Base-by-base conservation (phyloP, 176 grass and related monocot genomes). In the Poa annua region DNA sequence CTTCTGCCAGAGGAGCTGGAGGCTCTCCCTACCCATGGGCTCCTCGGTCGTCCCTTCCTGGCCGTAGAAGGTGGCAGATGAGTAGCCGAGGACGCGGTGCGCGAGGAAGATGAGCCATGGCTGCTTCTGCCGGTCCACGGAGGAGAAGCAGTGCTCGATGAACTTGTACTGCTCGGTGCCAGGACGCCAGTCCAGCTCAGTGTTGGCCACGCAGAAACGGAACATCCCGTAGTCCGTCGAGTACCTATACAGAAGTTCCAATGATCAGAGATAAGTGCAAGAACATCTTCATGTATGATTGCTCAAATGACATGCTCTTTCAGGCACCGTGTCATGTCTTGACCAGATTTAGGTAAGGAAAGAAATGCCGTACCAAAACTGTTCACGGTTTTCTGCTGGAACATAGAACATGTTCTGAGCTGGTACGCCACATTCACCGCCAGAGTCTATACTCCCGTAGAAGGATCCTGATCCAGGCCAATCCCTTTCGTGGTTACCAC, bases 391-490 rank as follows among this genome's bases (percentile, higher is more conserved):
- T 77, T 98, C 92, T 81, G 95, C 88, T 35, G 95, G 95, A 42
- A 94, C 86, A 51, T 98, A 98, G 82, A 98, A 98, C 88, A 98
- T 89, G 45, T 89, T 98, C 86, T 95, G 85, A 74, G 95, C 92
- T 75, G 93, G 84, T 13, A 95, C 92, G 20, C 95, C 95, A 3
- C 92, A 95, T 88, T 98, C 95, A 11, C 92, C 95, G 74, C 95
- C 95, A 4, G 95, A 98, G 73, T 98, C 92, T 42, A 84, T 50
- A 76, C 84, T 98, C 44, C 90, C 88, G 1, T 98, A 98, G 82
- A 95, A 98, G 67, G 95, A 98, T 88, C 95, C 92, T 76, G 92
- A 91, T 63, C 82, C 88, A 50, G 95, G 95, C 95, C 95, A 98
- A 78, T 98, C 95, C 60, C 95, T 86, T 79, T 98, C 92, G 5